A percentile compares a stretch with the other conserved stretches of the same genome.
phyloP scores from a whole-genome alignment of 805 yeast species.

The Wickerhamomyces chambardii region DNA sequence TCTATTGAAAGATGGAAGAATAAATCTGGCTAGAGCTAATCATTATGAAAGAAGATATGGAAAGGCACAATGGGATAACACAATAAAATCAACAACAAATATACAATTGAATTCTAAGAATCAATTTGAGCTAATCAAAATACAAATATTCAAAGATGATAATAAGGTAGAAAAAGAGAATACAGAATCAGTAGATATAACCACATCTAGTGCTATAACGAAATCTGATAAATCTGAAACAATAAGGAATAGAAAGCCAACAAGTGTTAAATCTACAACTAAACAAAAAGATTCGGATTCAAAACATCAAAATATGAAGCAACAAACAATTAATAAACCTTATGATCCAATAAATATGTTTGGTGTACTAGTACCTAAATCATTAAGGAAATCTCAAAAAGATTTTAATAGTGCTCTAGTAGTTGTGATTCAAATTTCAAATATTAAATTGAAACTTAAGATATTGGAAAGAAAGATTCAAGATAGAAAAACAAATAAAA shows the following conservation, averaged over 20 bases:
- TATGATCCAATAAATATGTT: constrained; percentile 35
- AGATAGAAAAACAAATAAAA: background rate
- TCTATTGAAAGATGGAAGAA: constrained; percentile 21
- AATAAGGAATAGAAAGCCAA: constrained; percentile 6
- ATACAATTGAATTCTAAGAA: no score
- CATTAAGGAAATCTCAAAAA: constrained; percentile 19
- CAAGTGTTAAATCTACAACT: background rate
- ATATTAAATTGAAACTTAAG: background rate
- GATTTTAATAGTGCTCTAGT: constrained; percentile 25
- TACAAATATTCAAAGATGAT: no score
- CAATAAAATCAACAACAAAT: constrained; percentile 16
- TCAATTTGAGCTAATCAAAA: no score
- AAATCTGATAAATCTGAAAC: background rate
- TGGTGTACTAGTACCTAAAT: constrained; percentile 36
- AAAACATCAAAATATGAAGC: background rate
- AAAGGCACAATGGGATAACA: constrained; percentile 29
- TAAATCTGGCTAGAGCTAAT: constrained; percentile 37
- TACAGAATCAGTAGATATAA: no score
- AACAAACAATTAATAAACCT: constrained; percentile 1
- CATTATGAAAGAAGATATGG: constrained; percentile 29
- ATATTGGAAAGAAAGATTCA: background rate
- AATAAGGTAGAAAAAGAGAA: no score
- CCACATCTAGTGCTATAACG: no score
- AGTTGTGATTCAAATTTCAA: constrained; percentile 1
- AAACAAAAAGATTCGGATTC: background rate